Evolutionary conservation across 495 filamentous ascomycete species (phyloP), one percentile per base, ranked within the genome.

Genomic region (Paragyromitra xinjiangensis): DNA sequence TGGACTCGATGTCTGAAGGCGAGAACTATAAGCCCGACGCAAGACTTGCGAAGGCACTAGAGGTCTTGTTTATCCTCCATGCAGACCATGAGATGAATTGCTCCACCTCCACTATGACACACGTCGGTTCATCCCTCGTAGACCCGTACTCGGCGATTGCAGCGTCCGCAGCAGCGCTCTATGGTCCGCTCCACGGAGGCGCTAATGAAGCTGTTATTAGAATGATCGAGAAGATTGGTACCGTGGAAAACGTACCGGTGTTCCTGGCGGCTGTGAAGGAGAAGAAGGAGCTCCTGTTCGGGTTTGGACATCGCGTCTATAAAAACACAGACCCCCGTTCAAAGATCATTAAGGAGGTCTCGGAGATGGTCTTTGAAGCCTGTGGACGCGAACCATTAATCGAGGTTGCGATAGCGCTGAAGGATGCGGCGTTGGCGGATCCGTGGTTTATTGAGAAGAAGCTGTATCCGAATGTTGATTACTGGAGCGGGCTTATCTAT

Each of bases 281-380:
- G 14, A 85, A 86, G 40, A 85, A 86, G 62, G 82, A 83, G 34
- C 88, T 88, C 51, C 80, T 90, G 2, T 89, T 88, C 68, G 89
- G 88, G n/a, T 89, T 88, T 71, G 89, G 89, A 5, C 88, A 90
- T 81, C 86, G 88, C 9, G 84, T 88, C 0, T 90, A 89, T 74
- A 86, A 87, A 66, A 86, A 84, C 1, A 83, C 85, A 1, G 89
- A 90, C 68, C 88, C 87, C 8, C 84, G 89, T 6, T 83, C 85
- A 37, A 81, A 78, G 11, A 84, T 85, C 14, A 89, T 89, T 66
- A 83, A 84, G 58, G 81, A 82, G 19, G 85, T 89, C 6, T 73
- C 90, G 0, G 77, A 85, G 16, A 85, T 85, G 66, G 82, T 85
- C 7, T 80, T 85, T 14, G 77, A 83, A 9, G 82, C 83, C 1